Evolutionary conservation across 2,329 filamentous ascomycete species (phyloP).

Genomic region (Colletotrichum chlorophyti): DNA sequence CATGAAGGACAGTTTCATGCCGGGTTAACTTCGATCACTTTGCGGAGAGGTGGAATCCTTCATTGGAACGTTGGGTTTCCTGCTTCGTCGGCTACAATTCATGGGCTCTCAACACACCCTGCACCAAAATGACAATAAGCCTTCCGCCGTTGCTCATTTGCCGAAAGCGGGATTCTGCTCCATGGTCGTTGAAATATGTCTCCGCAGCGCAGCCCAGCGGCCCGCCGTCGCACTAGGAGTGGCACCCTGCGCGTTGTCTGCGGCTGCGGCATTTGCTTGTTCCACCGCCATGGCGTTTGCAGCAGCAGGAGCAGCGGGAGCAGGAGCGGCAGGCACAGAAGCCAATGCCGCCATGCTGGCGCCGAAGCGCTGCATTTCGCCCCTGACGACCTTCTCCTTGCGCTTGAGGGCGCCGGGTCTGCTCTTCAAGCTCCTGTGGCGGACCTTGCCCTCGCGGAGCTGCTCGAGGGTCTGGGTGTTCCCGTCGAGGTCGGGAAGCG

Average conservation of each 20-base stretch:
- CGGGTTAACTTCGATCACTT: too few relatives aligned
- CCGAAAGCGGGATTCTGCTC: slow-evolving; percentile 84
- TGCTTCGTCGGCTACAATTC: too few relatives aligned
- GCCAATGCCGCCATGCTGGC: slow-evolving; percentile 81
- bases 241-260: slow-evolving; percentile 26
- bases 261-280: slow-evolving; percentile 18
- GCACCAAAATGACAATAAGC: neutral
- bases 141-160: neutral
- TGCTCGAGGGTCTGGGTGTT: slow-evolving; percentile 52
- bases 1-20: too few relatives aligned
- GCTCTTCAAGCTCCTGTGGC: slow-evolving; percentile 76
- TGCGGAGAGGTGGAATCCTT: too few relatives aligned
- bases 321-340: slow-evolving; percentile 36
- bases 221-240: slow-evolving; percentile 51
- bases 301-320: slow-evolving; percentile 16
- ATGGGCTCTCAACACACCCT: neutral
- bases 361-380: slow-evolving; percentile 85
- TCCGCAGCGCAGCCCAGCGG: slow-evolving; percentile 82
- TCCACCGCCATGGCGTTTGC: slow-evolving; percentile 21
- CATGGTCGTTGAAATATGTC: slow-evolving; percentile 86
- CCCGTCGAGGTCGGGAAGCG: slow-evolving; percentile 70
- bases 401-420: slow-evolving; percentile 82
- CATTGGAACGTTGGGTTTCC: too few relatives aligned
- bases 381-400: slow-evolving; percentile 79
- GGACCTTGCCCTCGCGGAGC: slow-evolving; percentile 65